phyloP scores from a whole-genome alignment of 495 filamentous ascomycete species.

The Penicillium bialowiezense region DNA sequence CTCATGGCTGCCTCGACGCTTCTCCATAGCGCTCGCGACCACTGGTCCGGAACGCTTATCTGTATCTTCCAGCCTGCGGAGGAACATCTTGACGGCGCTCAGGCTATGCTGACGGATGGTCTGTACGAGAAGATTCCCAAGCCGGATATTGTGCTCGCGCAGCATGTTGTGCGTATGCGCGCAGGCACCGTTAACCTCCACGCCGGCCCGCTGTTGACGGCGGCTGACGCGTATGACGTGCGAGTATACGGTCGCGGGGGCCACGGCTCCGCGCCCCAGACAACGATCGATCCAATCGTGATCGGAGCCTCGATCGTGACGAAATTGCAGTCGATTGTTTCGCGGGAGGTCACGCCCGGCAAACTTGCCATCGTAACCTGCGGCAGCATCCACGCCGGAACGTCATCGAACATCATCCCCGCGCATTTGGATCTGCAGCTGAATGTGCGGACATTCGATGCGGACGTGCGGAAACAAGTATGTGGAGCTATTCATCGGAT shows the following conservation, averaged over 20 bases:
- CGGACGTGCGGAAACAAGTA: slow-evolving; percentile 39
- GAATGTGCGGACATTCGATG: slow-evolving; percentile 43
- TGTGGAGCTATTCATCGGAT: slow-evolving; percentile 48
- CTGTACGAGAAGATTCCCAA: slow-evolving; percentile 48
- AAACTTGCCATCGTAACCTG: slow-evolving; percentile 55
- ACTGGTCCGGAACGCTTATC: slow-evolving; percentile 58
- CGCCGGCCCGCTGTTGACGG: slow-evolving; percentile 27
- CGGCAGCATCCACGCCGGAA: slow-evolving; percentile 49
- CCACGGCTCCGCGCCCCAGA: slow-evolving; percentile 51
- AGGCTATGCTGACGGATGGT: slow-evolving; percentile 60
- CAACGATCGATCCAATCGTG: slow-evolving; percentile 55
- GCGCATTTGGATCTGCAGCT: slow-evolving; percentile 47
- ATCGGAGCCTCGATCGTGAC: slow-evolving; percentile 51
- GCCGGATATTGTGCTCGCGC: slow-evolving; percentile 57
- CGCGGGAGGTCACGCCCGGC: slow-evolving; percentile 48
- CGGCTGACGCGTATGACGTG: slow-evolving; percentile 42
- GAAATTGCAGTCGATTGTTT: slow-evolving; percentile 54
- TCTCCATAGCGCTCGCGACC: slow-evolving; percentile 32
- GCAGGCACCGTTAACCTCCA: slow-evolving; percentile 38
- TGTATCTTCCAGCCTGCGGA: slow-evolving; percentile 61
- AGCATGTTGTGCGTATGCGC: slow-evolving; percentile 52
- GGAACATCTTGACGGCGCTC: slow-evolving; percentile 53
- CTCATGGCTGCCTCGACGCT: slow-evolving; percentile 51
- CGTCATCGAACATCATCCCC: slow-evolving; percentile 54
- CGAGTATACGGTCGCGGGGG: slow-evolving; percentile 50